phyloP scores from a whole-genome alignment of 192 early-diverging fungal species.

The Allomyces javanicus region DNA sequence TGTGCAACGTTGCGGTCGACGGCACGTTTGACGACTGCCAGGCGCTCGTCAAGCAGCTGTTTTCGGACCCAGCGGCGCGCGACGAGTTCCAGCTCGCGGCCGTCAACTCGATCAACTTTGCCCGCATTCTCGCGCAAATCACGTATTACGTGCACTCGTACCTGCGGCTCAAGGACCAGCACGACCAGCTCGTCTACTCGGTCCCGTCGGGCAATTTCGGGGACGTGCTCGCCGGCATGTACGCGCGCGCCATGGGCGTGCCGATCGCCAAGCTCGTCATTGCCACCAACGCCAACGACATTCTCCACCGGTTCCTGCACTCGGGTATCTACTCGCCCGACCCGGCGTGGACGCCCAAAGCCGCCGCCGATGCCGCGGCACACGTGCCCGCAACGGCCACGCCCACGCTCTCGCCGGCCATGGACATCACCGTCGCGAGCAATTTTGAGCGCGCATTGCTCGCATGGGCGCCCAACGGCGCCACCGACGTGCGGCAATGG shows the following conservation, averaged over 20 bases:
- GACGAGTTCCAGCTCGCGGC: constrained; percentile 63
- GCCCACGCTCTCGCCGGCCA: constrained; percentile 72
- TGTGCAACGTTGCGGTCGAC: constrained; percentile 76
- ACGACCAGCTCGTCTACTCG: constrained; percentile 29
- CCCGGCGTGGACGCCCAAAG: constrained; percentile 3
- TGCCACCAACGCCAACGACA: constrained; percentile 97
- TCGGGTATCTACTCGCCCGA: constrained; percentile 68
- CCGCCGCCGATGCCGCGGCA: constrained; percentile 11
- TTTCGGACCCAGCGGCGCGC: constrained; percentile 57
- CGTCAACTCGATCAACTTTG: constrained; percentile 99
- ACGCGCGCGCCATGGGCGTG: constrained; percentile 75
- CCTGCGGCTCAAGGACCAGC: constrained; percentile 26
- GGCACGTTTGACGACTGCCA: constrained; percentile 98
- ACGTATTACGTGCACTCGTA: constrained; percentile 91
- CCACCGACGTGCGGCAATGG: constrained; percentile 32
- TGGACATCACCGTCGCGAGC: constrained; percentile 90
- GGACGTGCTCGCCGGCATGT: constrained; percentile 79
- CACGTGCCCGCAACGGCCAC: constrained; percentile 24
- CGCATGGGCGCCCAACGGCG: not conserved
- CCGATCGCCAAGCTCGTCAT: constrained; percentile 60
- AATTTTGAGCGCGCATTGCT: constrained; percentile 72
- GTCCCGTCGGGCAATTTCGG: constrained; percentile 99
- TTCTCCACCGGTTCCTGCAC: constrained; percentile 81
- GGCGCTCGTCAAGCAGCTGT: constrained; percentile 82
- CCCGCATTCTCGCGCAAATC: constrained; percentile 86